Percentiles rank a stretch among this genome's conserved stretches.
phyloP scores from a whole-genome alignment of 2,329 filamentous ascomycete species.

The Knoxdaviesia capensis region DNA sequence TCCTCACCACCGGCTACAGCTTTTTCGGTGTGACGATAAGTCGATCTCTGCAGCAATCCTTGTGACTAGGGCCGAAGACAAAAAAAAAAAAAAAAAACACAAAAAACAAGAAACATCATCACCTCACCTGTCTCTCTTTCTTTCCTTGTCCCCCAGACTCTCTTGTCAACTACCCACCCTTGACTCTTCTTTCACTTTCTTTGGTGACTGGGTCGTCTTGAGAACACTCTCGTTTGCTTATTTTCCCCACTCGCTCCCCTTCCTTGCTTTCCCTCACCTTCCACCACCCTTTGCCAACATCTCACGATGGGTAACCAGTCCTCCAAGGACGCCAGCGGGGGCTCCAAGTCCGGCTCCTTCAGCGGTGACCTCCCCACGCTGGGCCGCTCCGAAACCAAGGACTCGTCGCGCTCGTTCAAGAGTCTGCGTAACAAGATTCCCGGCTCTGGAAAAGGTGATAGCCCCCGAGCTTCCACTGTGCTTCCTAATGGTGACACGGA shows the following conservation, averaged over 20 bases:
- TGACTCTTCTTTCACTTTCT: no score
- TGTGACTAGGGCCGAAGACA: no score
- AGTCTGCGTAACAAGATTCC: conserved; percentile 80
- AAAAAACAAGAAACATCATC: no score
- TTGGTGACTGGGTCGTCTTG: no score
- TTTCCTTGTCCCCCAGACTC: no score
- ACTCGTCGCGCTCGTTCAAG: conserved; percentile 72
- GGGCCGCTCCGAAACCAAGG: conserved; percentile 78
- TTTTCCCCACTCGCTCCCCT: background rate
- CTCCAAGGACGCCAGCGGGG: conserved; percentile 2
- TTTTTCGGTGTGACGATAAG: no score
- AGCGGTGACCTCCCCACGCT: conserved; percentile 44
- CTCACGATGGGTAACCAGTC: conserved; percentile 4
- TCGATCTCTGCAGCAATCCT: no score
- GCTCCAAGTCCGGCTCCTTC: background rate
- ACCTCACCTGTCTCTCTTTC: no score
- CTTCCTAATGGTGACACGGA: conserved; percentile 46
- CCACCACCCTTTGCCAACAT: background rate
- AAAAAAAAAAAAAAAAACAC: no score
- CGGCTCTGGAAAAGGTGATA: conserved; percentile 51
- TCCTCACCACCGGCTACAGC: no score
- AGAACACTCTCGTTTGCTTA: background rate
- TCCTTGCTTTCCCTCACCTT: background rate
- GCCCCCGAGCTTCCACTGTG: conserved; percentile 56
- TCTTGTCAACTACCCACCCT: no score